Evolutionary conservation across 768 basidiomycete species (phyloP).

Genomic region (Russula abietina): DNA sequence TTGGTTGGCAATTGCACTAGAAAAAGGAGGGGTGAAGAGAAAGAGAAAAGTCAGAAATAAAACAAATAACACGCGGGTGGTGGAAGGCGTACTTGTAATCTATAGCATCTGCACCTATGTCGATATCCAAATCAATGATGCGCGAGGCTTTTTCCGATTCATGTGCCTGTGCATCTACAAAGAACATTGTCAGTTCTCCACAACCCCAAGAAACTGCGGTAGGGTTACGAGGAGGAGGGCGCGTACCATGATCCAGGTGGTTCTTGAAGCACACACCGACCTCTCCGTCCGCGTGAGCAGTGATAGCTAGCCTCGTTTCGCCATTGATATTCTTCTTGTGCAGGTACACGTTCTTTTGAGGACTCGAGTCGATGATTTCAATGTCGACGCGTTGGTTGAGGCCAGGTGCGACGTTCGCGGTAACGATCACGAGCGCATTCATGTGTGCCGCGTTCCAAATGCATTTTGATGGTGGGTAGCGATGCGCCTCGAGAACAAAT

Average conservation of each 20-base stretch:
- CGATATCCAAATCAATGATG: conserved; percentile 88
- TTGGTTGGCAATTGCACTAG: conserved; percentile 95
- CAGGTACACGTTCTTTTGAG: conserved; percentile 82
- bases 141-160: conserved; percentile 49
- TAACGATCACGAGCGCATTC: conserved; percentile 89
- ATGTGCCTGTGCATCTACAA: conserved; percentile 29
- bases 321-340: conserved; percentile 82
- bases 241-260: conserved; percentile 64
- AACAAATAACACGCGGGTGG: background rate
- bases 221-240: conserved; percentile 20
- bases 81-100: conserved; percentile 86
- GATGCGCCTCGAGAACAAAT: conserved; percentile 67
- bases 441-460: conserved; percentile 92
- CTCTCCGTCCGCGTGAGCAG: conserved; percentile 88
- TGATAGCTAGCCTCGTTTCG: conserved; percentile 90
- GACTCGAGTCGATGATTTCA: conserved; percentile 86
- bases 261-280: conserved; percentile 96
- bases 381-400: conserved; percentile 81
- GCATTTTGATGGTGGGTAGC: conserved; percentile 75
- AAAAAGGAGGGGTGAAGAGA: background rate
- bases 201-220: background rate
- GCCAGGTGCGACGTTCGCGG: conserved; percentile 82
- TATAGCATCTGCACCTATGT: conserved; percentile 96
- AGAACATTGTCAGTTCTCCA: background rate
- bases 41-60: background rate